phyloP scores from a whole-genome alignment of 805 yeast genomes.

The Jamesozyma spencerorum region DNA sequence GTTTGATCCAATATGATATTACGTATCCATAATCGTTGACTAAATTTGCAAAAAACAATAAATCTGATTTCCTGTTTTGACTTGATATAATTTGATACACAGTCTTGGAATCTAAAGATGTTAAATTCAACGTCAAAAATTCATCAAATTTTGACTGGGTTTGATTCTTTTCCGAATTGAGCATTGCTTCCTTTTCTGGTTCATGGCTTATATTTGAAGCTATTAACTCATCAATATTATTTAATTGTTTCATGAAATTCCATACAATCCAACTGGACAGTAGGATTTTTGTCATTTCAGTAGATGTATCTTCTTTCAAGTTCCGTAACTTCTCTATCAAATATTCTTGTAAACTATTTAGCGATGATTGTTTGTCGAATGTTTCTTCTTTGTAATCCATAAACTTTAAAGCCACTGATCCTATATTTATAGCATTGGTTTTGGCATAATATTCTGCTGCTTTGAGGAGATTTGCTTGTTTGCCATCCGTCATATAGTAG shows the following conservation, averaged over 20 bases:
- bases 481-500: slow-evolving; percentile 30
- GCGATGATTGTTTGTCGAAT: slow-evolving; percentile 23
- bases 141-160: slow-evolving; percentile 27
- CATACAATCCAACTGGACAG: slow-evolving; percentile 32
- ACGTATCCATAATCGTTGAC: slow-evolving; percentile 63
- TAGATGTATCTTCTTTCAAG: slow-evolving; percentile 15
- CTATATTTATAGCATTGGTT: slow-evolving; percentile 54
- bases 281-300: slow-evolving; percentile 22
- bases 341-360: slow-evolving; percentile 40
- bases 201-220: slow-evolving; percentile 12
- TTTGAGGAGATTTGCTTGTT: slow-evolving; percentile 19
- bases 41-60: slow-evolving; percentile 58
- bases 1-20: slow-evolving; percentile 56
- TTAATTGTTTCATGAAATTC: slow-evolving; percentile 29
- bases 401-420: slow-evolving; percentile 52
- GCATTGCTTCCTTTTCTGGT: slow-evolving; percentile 17
- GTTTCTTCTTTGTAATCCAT: slow-evolving; percentile 33
- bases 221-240: slow-evolving; percentile 29
- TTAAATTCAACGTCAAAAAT: slow-evolving; percentile 44
- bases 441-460: slow-evolving; percentile 53
- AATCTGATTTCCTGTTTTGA: slow-evolving; percentile 54
- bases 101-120: slow-evolving; percentile 52
- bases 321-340: slow-evolving; percentile 34
- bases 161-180: slow-evolving; percentile 10
- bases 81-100: slow-evolving; percentile 61